Percentiles rank a stretch among this genome's conserved stretches.
Conservation (phyloP, 306 rosid species). For the Rosa lucieae region DNA sequence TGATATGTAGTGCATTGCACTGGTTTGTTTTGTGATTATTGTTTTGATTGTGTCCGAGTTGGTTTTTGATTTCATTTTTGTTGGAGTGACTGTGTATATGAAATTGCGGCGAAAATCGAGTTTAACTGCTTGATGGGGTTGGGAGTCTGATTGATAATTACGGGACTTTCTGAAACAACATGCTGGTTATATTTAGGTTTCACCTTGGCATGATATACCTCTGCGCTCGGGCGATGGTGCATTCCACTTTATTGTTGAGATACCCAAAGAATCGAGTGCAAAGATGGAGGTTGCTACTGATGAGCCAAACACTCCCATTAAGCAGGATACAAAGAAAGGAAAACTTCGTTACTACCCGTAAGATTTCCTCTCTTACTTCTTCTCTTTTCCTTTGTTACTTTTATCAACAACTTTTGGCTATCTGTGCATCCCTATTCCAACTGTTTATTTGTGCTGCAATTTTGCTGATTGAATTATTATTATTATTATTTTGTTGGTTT, state of each 20-base stretch:
- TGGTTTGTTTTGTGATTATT: neutral
- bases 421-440: neutral
- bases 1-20: neutral
- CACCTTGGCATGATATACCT: constrained; percentile 99
- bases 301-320: constrained; percentile 82
- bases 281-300: constrained; percentile 99
- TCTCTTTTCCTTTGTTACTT: constrained; percentile 13
- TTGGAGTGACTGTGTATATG: neutral
- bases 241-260: constrained; percentile 78
- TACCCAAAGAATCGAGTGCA: constrained; percentile 95
- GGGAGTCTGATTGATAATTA: too few relatives aligned
- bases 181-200: constrained; percentile 49
- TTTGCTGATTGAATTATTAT: neutral
- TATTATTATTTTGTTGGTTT: too few relatives aligned
- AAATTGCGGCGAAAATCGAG: too few relatives aligned
- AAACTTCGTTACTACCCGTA: constrained; percentile 97
- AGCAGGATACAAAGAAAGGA: constrained; percentile 93
- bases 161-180: too few relatives aligned
- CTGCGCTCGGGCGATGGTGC: constrained; percentile 65
- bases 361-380: constrained; percentile 28
- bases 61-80: neutral
- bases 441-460: neutral
- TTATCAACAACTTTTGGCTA: neutral
- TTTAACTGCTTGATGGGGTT: neutral
- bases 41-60: neutral